Evolutionary conservation across 2,329 filamentous ascomycete genomes (phyloP).

Genomic region (Claviceps maximensis): DNA sequence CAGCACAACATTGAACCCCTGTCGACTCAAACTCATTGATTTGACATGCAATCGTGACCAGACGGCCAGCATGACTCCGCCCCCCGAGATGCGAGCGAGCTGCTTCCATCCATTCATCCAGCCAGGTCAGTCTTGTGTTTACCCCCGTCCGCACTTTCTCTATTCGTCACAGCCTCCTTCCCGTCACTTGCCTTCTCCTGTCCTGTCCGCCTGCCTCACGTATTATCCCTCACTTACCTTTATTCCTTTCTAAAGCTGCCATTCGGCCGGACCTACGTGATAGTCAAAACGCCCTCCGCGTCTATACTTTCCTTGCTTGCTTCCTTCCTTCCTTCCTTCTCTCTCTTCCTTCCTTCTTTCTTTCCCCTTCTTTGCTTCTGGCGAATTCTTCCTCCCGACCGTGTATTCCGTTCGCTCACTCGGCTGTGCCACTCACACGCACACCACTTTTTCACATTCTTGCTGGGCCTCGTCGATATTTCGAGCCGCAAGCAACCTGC

Average conservation of each 20-base stretch:
- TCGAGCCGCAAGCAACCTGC: not conserved
- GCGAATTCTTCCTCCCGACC: not conserved
- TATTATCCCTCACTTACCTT: not conserved
- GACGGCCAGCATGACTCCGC: too few species aligned
- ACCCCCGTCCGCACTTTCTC: not conserved
- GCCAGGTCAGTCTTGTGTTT: too few species aligned
- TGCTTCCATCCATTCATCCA: too few species aligned
- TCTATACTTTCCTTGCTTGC: not conserved
- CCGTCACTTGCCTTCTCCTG: not conserved
- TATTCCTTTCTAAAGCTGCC: not conserved
- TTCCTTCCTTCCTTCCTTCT: not conserved
- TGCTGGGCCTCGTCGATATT: conserved; percentile 1
- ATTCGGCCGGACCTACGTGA: not conserved
- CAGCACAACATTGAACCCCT: not conserved
- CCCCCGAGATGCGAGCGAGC: too few species aligned
- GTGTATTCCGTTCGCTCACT: not conserved
- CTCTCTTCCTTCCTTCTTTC: not conserved
- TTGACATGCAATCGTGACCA: too few species aligned
- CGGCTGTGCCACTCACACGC: not conserved
- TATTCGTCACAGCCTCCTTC: not conserved
- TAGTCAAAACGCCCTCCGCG: not conserved
- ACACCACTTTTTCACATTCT: conserved; percentile 5
- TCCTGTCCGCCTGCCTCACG: too few species aligned
- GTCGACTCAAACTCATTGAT: not conserved
- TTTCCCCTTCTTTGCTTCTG: not conserved